A percentile compares a stretch with the other conserved stretches of the same genome.
These are phyloP conservation scores for Daldinia caldariorum DNA, from an alignment of 495 filamentous ascomycete species.

Conservation along the genomic window DNA sequence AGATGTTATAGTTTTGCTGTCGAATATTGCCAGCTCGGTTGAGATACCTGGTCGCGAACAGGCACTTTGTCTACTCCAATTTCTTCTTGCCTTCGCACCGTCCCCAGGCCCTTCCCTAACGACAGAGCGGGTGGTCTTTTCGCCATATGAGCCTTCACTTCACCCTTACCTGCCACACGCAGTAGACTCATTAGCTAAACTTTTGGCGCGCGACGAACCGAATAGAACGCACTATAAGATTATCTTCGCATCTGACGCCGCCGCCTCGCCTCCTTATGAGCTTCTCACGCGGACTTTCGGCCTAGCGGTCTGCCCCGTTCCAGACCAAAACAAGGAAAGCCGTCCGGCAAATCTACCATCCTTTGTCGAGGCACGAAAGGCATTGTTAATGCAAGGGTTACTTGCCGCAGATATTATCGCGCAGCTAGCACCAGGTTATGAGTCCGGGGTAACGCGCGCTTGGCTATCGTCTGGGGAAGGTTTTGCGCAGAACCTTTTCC, in stretches of 20 bases:
- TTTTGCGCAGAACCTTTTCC: constrained; percentile 80
- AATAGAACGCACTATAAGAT: constrained; percentile 83
- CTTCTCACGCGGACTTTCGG: constrained; percentile 90
- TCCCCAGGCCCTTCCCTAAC: constrained; percentile 65
- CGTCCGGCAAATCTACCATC: constrained; percentile 61
- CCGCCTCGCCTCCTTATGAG: constrained; percentile 71
- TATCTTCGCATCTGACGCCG: constrained; percentile 78
- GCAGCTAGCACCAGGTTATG: constrained; percentile 74
- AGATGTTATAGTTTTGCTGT: constrained; percentile 86
- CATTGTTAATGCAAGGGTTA: constrained; percentile 89
- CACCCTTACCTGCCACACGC: constrained; percentile 92
- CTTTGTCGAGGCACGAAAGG: constrained; percentile 81
- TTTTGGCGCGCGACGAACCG: constrained; percentile 92
- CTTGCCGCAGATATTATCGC: constrained; percentile 90
- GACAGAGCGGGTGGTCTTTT: constrained; percentile 73
- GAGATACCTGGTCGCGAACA: constrained; percentile 89
- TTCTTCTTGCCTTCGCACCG: constrained; percentile 90
- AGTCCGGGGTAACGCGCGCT: constrained; percentile 73
- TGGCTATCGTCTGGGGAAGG: constrained; percentile 90
- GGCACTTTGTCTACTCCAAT: constrained; percentile 84
- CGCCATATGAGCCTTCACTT: constrained; percentile 77
- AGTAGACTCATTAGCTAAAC: constrained; percentile 88
- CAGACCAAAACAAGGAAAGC: constrained; percentile 63
- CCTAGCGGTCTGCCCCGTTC: constrained; percentile 84
- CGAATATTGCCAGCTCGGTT: constrained; percentile 83